A percentile compares a stretch with the other conserved stretches of the same genome.
Conservation (phyloP, 306 rosid species). For the Cucumis hystrix region DNA sequence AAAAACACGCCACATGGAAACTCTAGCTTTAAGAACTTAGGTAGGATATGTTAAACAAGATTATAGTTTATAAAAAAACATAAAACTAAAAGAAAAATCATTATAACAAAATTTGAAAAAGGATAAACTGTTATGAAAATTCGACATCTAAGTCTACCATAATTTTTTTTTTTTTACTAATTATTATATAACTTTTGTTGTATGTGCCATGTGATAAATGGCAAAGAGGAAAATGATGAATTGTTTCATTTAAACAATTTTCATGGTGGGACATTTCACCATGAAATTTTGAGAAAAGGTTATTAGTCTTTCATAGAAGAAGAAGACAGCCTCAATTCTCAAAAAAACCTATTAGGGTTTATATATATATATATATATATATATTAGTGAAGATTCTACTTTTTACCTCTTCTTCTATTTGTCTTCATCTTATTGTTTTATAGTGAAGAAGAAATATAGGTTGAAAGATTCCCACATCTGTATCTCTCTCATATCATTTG, state of each 20-base stretch:
- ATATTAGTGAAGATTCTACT: slow-evolving; percentile 28
- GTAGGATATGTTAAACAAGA: not conserved
- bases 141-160: not conserved
- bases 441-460: slow-evolving; percentile 12
- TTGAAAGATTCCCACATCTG: slow-evolving; percentile 25
- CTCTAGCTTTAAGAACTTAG: no score
- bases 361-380: not conserved
- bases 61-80: not conserved
- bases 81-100: not conserved
- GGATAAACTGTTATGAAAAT: not conserved
- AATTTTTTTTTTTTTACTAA: not conserved
- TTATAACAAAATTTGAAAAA: not conserved
- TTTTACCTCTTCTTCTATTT: not conserved
- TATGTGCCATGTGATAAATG: not conserved
- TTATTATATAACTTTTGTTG: not conserved
- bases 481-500: slow-evolving; percentile 19
- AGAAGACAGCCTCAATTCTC: slow-evolving; percentile 5
- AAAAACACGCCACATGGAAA: no score
- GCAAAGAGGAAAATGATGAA: not conserved
- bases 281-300: not conserved
- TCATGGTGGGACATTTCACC: not conserved
- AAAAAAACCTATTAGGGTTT: slow-evolving; percentile 11
- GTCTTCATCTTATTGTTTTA: slow-evolving; percentile 32
- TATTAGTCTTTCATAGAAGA: not conserved
- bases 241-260: not conserved